Base-by-base conservation (phyloP, 192 early-diverging fungal species). In the Backusella parvicylindrica region DNA sequence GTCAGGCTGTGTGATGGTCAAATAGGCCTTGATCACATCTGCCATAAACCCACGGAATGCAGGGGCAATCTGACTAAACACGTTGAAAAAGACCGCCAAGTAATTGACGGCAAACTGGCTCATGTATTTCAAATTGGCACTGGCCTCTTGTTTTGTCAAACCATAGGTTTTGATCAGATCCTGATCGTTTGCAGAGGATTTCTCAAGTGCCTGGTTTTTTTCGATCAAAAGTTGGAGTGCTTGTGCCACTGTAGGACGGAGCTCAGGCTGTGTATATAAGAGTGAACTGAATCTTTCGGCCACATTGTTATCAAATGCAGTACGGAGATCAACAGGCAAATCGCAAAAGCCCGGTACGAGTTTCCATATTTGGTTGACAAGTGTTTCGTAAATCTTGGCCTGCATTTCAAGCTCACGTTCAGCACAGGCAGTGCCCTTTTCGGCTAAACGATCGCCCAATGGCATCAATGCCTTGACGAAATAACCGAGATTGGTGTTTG, bases 301-400 rank as follows among this genome's bases (percentile, higher is more conserved):
- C 64, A 96, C 83, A 23, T 64, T 77, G 35, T 87, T 83, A 40
- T 84, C 88, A 72, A 93, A 92, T 1, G 89, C 76, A 35, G 79
- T 70, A 64, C 78, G 40, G 40, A 97, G 82, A 78, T 98, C 98
- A 21, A 78, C 68, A 21, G 98, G 97, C 12, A 93, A 77, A 35
- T 93, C 91, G 78, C 95, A 98, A 74, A 97, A 91, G 26, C 91
- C 92, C 26, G 92, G 92, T 28, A 95, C 84, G 40, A 98, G 84
- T 21, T 89, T 88, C 94, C 96, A 99, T 43, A 96, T 86, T 85
- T 99, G 98, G 35, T 91, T 84, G 36, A 86, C 87, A 32, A 99
- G 85, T 2, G 97, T 97, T 68, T 93, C 93, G 82, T 91, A 98
- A 40, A 99, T 87, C 80, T 98, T 97, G 56, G 95, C 89, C 83